A percentile compares a stretch with the other conserved stretches of the same genome.
Evolutionary conservation across 768 basidiomycete species (phyloP).

Genomic region (Dictyophora rubrovolvata): DNA sequence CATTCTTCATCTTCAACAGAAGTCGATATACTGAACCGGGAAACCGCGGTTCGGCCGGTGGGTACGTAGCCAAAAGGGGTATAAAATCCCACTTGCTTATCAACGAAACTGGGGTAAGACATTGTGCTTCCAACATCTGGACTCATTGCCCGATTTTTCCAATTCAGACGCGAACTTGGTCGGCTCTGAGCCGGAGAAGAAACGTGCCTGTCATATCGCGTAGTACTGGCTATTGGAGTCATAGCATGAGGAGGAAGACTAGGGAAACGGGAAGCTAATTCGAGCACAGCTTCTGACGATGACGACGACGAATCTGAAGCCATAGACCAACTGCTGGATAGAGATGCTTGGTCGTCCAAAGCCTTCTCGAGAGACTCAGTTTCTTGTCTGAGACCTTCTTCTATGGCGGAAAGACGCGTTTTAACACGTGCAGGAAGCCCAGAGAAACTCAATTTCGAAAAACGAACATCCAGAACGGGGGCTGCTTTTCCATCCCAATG

Average conservation of each 20-base stretch:
- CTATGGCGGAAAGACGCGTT: slow-evolving; percentile 17
- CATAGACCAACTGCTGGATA: not conserved
- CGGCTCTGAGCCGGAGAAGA: not conserved
- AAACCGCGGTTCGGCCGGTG: not conserved
- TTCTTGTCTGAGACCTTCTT: slow-evolving; percentile 11
- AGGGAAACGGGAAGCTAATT: slow-evolving; percentile 47
- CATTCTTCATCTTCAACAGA: not conserved
- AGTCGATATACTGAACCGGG: not conserved
- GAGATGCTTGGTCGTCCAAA: not conserved
- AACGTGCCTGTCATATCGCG: not conserved
- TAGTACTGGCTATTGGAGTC: not conserved
- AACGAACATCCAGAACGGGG: slow-evolving; percentile 45
- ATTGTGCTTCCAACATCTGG: no score
- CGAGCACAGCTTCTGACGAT: slow-evolving; percentile 33
- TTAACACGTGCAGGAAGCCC: slow-evolving; percentile 23
- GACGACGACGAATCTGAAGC: not conserved
- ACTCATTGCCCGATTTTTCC: not conserved
- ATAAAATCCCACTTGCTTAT: no score
- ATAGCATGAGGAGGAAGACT: slow-evolving; percentile 26
- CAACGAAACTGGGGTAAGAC: not conserved
- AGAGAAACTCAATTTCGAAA: slow-evolving; percentile 36
- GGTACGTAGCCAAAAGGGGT: no score
- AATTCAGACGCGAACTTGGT: not conserved
- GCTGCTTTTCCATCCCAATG: slow-evolving; percentile 31
- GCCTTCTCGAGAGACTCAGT: slow-evolving; percentile 12